Base-by-base conservation (phyloP, 805 yeast genomes). In the Ogataea saltuana region DNA sequence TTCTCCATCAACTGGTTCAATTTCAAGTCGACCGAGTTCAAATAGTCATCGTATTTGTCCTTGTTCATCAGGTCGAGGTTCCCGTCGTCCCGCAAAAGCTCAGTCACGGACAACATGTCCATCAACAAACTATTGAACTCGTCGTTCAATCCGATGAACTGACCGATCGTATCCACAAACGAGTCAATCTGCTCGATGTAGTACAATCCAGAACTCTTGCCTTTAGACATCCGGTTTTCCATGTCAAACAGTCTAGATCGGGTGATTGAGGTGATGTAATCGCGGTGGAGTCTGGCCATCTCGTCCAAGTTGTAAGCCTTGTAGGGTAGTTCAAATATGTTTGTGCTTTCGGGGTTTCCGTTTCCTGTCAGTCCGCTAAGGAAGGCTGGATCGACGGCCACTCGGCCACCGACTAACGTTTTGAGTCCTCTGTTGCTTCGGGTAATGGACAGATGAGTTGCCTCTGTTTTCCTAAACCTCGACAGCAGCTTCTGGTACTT, bases 231-330 rank as follows among this genome's bases (percentile, higher is more conserved):
- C 7, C 48, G 39, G 22, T 41, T 45, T 3, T 53, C 42, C 8
- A 61, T 54, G 39, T 61, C 64, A 29, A 71, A 58, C 8, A 74
- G 45, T 38, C 64, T 65, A 41, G 66, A 63, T 12, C 65, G 55
- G 2, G 72, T 64, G 16, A 72, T 68, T 1, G 67, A 59, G 2
- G 28, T 34, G n/a, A 71, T 56, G 44, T 67, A 71, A 2, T 52
- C 42, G 4, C 56, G 37, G 47, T 72, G 75, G 1, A 64, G 32
- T 3, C 44, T 16, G 9, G 68, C 64, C 10, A 83, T 54, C 32
- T 79, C 81, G 49, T 81, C 83, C 37, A 83, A 60, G 10, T 76
- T 71, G 33, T 65, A 64, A 13, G 64, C 67, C 32, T 61, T 61
- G 41, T 54, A 52, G 12, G 39, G 26, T 11, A 44, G 29, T 3